Evolutionary conservation across 306 rosid species (phyloP), one percentile per base, ranked within the genome.

Genomic region (Glycine tomentella): DNA sequence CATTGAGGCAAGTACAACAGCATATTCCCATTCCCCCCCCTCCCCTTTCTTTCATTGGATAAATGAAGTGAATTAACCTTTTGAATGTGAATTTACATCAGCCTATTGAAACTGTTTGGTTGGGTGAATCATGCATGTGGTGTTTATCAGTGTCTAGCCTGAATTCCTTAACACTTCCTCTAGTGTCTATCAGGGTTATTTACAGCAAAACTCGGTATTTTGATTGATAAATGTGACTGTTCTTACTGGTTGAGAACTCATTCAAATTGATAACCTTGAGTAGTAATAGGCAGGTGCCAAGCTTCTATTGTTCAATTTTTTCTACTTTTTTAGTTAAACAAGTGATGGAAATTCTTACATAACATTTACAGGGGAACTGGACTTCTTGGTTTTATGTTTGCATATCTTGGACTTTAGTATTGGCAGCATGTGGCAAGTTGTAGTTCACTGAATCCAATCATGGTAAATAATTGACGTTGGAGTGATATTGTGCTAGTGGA

Each of bases 331-430:
- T 38, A 56, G 3, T 14, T 25, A n/a, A 9, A 8, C 4, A 13
- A 13, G 25, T 65, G 70, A 33, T 7, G 25, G 7, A 38, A 38
- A 14, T 53, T 77, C 76, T 42, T 69, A 10, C 61, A 69, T 44
- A 31, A 33, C 69, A 57, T 44, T 44, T 79, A 6, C 20, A 57
- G 15, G 75, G 67, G 31, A 77, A 67, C 56, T 66, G 8, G 15
- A 65, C 14, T 50, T 31, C 42, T 57, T 74, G 80, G 15, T 56
- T 17, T 25, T 56, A 16, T 38, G 36, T 20, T 44, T 50, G 64
- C 5, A 52, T 51, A 52, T 52, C 62, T 52, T 72, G 10, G 48
- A 33, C 49, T 50, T 69, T 12, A 50, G 4, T 72, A 7, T 33
- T 34, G 46, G 11, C 38, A 56, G 38, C 52, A 55, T 56, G 34